Conservation (phyloP, 768 basidiomycete species). For the Scleroderma citrinum region DNA sequence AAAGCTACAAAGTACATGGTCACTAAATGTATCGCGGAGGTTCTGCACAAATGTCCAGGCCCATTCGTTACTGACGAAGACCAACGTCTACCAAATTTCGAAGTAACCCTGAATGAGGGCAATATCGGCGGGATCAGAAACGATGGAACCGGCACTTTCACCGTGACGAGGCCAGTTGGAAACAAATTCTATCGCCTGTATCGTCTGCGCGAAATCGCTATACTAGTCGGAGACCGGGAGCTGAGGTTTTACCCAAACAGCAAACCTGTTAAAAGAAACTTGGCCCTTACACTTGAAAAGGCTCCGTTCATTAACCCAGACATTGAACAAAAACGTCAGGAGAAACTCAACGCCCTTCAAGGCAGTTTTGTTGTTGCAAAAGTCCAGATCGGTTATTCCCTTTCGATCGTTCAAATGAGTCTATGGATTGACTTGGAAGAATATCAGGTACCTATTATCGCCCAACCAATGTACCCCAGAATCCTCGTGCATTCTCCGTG, state of each 20-base stretch:
- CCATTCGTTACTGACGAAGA: conserved; percentile 17
- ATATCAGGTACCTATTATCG: conserved; percentile 25
- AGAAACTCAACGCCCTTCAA: conserved; percentile 39
- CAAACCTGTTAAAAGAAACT: conserved; percentile 3
- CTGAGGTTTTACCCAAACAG: conserved; percentile 24
- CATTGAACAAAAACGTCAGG: conserved; percentile 43
- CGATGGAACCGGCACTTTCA: conserved; percentile 41
- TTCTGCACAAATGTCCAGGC: conserved; percentile 43
- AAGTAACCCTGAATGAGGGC: conserved; percentile 28
- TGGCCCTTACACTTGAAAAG: conserved; percentile 40
- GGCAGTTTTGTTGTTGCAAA: conserved; percentile 49
- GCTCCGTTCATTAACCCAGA: conserved; percentile 52
- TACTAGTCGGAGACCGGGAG: conserved; percentile 38
- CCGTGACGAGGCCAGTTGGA: conserved; percentile 30
- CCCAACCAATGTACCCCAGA: conserved; percentile 19
- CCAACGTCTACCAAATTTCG: conserved; percentile 49
- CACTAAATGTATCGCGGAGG: conserved; percentile 45
- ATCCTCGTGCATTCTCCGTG: conserved; percentile 53
- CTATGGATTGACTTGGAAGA: background rate
- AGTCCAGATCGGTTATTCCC: conserved; percentile 59
- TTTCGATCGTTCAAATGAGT: conserved; percentile 1
- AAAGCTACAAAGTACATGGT: conserved; percentile 50
- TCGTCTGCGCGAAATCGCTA: conserved; percentile 28
- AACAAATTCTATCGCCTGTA: conserved; percentile 43
- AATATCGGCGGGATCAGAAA: conserved; percentile 47